These are phyloP conservation scores for Moringa oleifera DNA, from an alignment of 345 rosid genomes.

Conservation along the genomic window DNA sequence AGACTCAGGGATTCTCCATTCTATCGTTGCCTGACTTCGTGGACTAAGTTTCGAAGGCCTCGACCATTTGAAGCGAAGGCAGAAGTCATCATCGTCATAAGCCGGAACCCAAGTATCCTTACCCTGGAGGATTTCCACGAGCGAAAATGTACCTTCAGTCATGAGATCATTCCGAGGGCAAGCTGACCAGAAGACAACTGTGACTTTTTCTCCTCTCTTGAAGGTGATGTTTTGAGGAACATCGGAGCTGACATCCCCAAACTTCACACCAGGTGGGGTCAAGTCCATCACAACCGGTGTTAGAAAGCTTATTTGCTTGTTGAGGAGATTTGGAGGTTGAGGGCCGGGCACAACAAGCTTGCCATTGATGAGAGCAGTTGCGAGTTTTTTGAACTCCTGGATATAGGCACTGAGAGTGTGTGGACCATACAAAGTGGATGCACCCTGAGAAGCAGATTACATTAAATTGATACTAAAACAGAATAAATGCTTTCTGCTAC, in stretches of 20 bases:
- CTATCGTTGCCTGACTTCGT: constrained; percentile 65
- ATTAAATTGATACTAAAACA: not conserved
- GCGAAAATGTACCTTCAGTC: constrained; percentile 88
- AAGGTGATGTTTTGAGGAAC: constrained; percentile 71
- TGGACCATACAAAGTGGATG: constrained; percentile 86
- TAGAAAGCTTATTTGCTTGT: constrained; percentile 75
- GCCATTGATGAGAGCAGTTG: constrained; percentile 51
- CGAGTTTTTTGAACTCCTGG: constrained; percentile 85
- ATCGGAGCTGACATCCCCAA: constrained; percentile 78
- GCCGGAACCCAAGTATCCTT: constrained; percentile 73
- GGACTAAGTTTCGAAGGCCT: constrained; percentile 68
- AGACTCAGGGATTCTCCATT: constrained; percentile 76
- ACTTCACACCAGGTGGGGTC: constrained; percentile 56
- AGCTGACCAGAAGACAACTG: constrained; percentile 85
- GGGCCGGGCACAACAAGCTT: constrained; percentile 55
- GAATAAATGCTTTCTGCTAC: not conserved
- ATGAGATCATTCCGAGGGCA: constrained; percentile 93
- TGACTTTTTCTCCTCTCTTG: constrained; percentile 62
- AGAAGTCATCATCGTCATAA: constrained; percentile 90
- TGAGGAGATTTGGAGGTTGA: constrained; percentile 76
- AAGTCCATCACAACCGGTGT: constrained; percentile 84
- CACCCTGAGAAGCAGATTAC: constrained; percentile 57
- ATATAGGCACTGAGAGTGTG: constrained; percentile 87
- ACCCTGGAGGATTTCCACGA: constrained; percentile 72
- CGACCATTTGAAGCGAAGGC: constrained; percentile 86